Conservation (phyloP, 1,284 basidiomycete species). For the Cutaneotrichosporon arboriforme region DNA sequence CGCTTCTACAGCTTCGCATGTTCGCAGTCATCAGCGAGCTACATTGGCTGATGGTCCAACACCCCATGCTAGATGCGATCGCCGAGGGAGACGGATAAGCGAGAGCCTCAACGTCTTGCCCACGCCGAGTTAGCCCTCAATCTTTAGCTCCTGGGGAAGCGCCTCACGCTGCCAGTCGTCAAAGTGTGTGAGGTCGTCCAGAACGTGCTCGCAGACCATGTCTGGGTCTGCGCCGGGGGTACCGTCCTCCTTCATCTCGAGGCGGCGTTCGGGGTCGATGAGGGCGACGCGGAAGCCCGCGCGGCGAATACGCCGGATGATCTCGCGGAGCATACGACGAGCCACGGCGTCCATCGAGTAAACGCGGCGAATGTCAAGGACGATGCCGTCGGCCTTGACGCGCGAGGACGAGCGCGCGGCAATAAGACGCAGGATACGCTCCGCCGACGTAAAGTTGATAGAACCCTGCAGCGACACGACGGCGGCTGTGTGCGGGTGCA, state of each 20-base stretch:
- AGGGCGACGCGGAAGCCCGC: slow-evolving; percentile 3
- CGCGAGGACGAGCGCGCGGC: neutral
- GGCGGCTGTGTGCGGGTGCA: neutral
- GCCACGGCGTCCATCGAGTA: slow-evolving; percentile 11
- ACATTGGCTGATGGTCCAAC: too few relatives aligned
- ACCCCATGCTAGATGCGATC: too few relatives aligned
- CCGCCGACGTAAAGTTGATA: slow-evolving; percentile 16
- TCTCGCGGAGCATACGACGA: slow-evolving; percentile 14
- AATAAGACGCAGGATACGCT: slow-evolving; percentile 16
- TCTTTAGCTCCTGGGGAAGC: neutral
- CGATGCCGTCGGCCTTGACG: slow-evolving; percentile 5
- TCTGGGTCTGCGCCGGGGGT: neutral
- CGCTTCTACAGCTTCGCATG: too few relatives aligned
- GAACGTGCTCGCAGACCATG: slow-evolving; percentile 6
- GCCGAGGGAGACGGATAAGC: too few relatives aligned
- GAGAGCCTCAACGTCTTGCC: too few relatives aligned
- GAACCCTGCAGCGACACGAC: slow-evolving; percentile 16
- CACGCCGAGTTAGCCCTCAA: too few relatives aligned
- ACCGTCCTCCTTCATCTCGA: slow-evolving; percentile 1
- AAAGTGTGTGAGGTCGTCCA: slow-evolving; percentile 8
- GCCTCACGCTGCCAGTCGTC: slow-evolving; percentile 3
- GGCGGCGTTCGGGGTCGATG: slow-evolving; percentile 14
- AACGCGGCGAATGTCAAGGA: slow-evolving; percentile 15
- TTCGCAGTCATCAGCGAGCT: too few relatives aligned
- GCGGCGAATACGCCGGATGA: slow-evolving; percentile 6